phyloP scores from a whole-genome alignment of 2,329 filamentous ascomycete species.

The Verticillium dahliae region DNA sequence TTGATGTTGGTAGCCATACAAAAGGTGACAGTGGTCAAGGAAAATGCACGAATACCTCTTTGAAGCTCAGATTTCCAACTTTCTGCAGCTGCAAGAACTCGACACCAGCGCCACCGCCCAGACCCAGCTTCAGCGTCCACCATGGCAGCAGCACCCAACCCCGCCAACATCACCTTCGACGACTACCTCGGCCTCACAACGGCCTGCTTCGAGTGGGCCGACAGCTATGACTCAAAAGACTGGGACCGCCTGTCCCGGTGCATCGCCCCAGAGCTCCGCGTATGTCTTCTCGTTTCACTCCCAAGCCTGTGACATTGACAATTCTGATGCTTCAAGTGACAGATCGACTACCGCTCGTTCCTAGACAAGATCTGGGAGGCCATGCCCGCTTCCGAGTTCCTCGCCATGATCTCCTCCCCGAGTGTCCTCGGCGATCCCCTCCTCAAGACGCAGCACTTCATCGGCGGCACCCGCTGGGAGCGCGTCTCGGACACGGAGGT shows the following conservation, averaged over 20 bases:
- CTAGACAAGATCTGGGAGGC: constrained; percentile 53
- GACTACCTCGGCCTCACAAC: constrained; percentile 44
- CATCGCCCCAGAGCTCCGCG: constrained; percentile 37
- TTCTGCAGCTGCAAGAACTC: not conserved
- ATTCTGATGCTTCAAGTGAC: constrained; percentile 2
- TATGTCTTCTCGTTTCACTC: constrained; percentile 43
- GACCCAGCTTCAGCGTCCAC: not conserved
- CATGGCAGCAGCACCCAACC: not conserved
- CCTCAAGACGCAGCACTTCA: constrained; percentile 59
- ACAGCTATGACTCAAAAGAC: constrained; percentile 61
- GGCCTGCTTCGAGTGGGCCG: constrained; percentile 54
- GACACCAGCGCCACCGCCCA: not conserved
- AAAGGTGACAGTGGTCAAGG: not conserved
- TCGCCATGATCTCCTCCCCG: constrained; percentile 50
- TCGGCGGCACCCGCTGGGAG: constrained; percentile 53
- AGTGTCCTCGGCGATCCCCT: constrained; percentile 54
- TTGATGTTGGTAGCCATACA: not conserved
- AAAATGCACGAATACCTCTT: not conserved
- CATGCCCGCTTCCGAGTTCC: constrained; percentile 56
- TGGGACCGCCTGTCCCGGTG: constrained; percentile 51
- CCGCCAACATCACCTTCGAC: constrained; percentile 11
- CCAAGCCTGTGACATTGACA: constrained; percentile 24
- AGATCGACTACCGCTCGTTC: constrained; percentile 67
- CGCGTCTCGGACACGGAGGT: constrained; percentile 51
- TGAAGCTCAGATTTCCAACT: not conserved